Conservation (phyloP, 2,329 filamentous ascomycete species). For the Cladophialophora chaetospira region DNA sequence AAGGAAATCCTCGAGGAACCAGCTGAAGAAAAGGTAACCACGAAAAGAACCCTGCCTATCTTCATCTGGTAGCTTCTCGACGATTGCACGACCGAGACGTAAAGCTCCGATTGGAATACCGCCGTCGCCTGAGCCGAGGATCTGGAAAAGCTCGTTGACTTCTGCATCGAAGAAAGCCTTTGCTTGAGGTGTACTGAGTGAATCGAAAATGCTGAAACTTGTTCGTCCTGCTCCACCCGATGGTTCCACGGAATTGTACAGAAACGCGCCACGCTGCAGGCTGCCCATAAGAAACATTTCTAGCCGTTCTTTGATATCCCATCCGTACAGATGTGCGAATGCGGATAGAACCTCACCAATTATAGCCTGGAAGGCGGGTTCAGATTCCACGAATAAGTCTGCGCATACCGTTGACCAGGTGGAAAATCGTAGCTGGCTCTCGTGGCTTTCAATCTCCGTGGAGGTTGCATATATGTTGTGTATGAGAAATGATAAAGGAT, state of each 20-base stretch:
- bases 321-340: slow-evolving; percentile 83
- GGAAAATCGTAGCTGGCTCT: slow-evolving; percentile 76
- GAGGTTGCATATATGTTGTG: slow-evolving; percentile 90
- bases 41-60: slow-evolving; percentile 74
- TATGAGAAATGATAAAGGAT: slow-evolving; percentile 79
- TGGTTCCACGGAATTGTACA: slow-evolving; percentile 82
- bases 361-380: slow-evolving; percentile 75
- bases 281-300: slow-evolving; percentile 95
- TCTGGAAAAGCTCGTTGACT: slow-evolving; percentile 76
- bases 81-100: slow-evolving; percentile 80
- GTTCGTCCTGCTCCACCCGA: slow-evolving; percentile 58
- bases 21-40: slow-evolving; percentile 83
- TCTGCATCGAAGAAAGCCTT: slow-evolving; percentile 88
- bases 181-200: slow-evolving; percentile 77
- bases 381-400: slow-evolving; percentile 75
- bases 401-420: slow-evolving; percentile 89
- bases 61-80: slow-evolving; percentile 70
- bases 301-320: slow-evolving; percentile 85
- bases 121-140: slow-evolving; percentile 73
- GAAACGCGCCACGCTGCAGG: slow-evolving; percentile 86
- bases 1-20: slow-evolving; percentile 88
- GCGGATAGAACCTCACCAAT: slow-evolving; percentile 82
- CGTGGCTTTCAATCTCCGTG: slow-evolving; percentile 75
- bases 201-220: slow-evolving; percentile 57
- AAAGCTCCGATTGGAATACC: slow-evolving; percentile 85